Base-by-base conservation (phyloP, 768 basidiomycete genomes). In the Rhizopogon vinicolor region DNA sequence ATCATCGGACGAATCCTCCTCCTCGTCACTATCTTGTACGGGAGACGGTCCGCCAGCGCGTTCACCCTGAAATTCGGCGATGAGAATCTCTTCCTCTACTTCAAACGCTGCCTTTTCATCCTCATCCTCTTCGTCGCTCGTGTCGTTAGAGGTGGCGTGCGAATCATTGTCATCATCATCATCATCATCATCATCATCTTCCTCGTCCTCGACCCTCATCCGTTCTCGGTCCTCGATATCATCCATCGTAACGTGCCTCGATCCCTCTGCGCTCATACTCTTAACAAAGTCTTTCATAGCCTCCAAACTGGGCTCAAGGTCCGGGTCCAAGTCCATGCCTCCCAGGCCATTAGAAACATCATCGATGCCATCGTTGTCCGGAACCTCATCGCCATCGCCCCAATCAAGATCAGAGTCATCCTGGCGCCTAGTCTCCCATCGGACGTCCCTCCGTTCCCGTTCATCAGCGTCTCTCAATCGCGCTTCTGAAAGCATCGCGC, bases 361-460 rank as follows among this genome's bases (percentile, higher is more conserved):
- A 31, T 71, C 66, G 54, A 68, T 62, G 7, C 44, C 70, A 44
- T 69, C 69, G 8, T 56, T 19, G n/a, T 55, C 67, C 12, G 46
- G 58, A 1, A 41, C 55, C 43, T 68, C 72, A 3, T 72, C 74
- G 4, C 66, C 72, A 44, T 77, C 79, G 1, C 83, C 85, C 83
- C 84, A 87, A 42, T 87, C 82, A 12, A 89, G 56, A 63, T 90
- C 89, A 29, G 84, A 86, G 63, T 87, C 87, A 0, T 77, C 85
- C 43, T 74, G 69, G 50, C 86, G 76, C 66, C 81, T 71, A 59
- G 84, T 77, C n/a, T 74, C 71, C 68, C 74, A 70, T 53, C 73
- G 72, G 3, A 75, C 69, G 62, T 78, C 73, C 22, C 46, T 63
- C 22, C 49, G 59, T 31, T 76, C 74, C 14, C 51, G 58, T 3